These are phyloP conservation scores for Termitomyces sp. DNA, from an alignment of 768 basidiomycete species.

Conservation along the genomic window DNA sequence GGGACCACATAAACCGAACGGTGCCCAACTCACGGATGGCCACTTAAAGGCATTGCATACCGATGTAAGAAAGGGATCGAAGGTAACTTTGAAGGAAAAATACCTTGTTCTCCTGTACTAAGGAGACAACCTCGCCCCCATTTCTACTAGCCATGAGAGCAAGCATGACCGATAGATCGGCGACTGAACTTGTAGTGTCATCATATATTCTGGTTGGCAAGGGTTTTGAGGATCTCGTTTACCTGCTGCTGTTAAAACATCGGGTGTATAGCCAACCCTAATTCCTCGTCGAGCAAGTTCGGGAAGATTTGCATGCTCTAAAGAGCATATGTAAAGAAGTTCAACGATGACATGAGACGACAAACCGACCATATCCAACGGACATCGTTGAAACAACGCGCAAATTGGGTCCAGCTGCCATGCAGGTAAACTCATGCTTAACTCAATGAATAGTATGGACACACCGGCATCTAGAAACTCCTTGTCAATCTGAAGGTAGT, in stretches of 20 bases:
- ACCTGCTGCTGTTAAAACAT: constrained; percentile 92
- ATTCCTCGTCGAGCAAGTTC: constrained; percentile 61
- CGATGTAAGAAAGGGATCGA: background rate
- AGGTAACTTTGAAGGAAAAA: constrained; percentile 17
- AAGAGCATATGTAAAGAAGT: background rate
- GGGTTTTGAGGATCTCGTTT: constrained; percentile 9
- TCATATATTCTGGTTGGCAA: background rate
- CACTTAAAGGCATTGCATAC: constrained; percentile 47
- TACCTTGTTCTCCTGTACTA: constrained; percentile 74
- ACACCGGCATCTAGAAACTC: constrained; percentile 67
- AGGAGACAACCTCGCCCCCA: constrained; percentile 54
- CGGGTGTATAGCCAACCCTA: constrained; percentile 87
- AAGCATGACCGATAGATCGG: constrained; percentile 88
- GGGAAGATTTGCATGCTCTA: constrained; percentile 79
- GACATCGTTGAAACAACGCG: constrained; percentile 92
- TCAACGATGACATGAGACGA: background rate
- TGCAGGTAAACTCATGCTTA: background rate
- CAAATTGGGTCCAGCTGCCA: constrained; percentile 67
- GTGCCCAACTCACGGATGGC: constrained; percentile 76
- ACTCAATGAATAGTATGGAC: background rate
- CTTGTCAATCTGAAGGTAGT: constrained; percentile 54
- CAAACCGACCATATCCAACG: constrained; percentile 72
- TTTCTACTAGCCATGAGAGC: constrained; percentile 92
- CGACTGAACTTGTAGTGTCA: constrained; percentile 49
- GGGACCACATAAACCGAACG: constrained; percentile 82